Conservation (phyloP, 2,329 filamentous ascomycete species). For the Cadophora gregata region DNA sequence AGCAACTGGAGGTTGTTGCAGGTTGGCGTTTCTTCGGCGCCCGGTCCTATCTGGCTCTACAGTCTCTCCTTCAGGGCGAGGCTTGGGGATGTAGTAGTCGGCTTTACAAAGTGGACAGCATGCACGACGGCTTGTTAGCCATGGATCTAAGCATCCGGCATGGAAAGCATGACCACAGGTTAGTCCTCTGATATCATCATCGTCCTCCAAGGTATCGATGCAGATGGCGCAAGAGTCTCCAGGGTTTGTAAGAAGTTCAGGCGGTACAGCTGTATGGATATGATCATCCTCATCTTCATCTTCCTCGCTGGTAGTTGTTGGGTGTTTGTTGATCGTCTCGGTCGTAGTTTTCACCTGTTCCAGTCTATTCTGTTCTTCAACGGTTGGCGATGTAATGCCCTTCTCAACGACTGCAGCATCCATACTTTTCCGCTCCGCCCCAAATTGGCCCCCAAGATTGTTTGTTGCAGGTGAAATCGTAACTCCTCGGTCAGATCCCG, state of each 20-base stretch:
- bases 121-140: slow-evolving; percentile 91
- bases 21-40: slow-evolving; percentile 39
- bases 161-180: slow-evolving; percentile 99
- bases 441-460: slow-evolving; percentile 18
- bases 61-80: slow-evolving; percentile 59
- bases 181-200: slow-evolving; percentile 92
- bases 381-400: slow-evolving; percentile 33
- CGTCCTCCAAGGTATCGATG: slow-evolving; percentile 90
- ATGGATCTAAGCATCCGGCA: slow-evolving; percentile 92
- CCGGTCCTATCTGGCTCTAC: slow-evolving; percentile 39
- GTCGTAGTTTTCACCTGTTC: slow-evolving; percentile 41
- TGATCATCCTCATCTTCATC: slow-evolving; percentile 79
- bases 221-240: slow-evolving; percentile 97
- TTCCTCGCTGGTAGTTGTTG: slow-evolving; percentile 51
- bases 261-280: slow-evolving; percentile 80
- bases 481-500: slow-evolving; percentile 31
- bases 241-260: slow-evolving; percentile 79
- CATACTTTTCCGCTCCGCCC: slow-evolving; percentile 31
- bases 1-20: slow-evolving; percentile 36
- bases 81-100: slow-evolving; percentile 95
- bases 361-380: slow-evolving; percentile 38
- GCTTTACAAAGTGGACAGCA: slow-evolving; percentile 98
- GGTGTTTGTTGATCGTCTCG: slow-evolving; percentile 46
- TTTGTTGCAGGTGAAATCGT: slow-evolving; percentile 30
- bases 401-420: slow-evolving; percentile 35